Evolutionary conservation across 2,329 filamentous ascomycete species (phyloP), one percentile per base, ranked within the genome.

Genomic region (Colletotrichum endophyticum): DNA sequence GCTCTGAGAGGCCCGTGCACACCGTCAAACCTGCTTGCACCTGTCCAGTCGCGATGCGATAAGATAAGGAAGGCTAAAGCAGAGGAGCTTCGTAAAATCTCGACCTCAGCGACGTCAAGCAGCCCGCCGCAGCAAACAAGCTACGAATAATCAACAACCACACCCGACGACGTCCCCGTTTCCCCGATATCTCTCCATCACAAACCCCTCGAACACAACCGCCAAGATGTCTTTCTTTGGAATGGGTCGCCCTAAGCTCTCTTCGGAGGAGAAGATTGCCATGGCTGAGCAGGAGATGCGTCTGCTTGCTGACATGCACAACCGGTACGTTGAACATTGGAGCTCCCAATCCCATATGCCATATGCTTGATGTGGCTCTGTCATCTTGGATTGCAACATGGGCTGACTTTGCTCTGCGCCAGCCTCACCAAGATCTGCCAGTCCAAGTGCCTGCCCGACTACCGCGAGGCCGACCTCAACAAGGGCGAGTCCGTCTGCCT

Each of bases 401-500:
- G 8, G 27, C 39, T 49, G 32, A 36, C 49, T 13, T 66, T 62
- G 4, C 13, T 66, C 12, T 22, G 59, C 34, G 57, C 70, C 80
- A 98, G 96, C 79, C 92, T 99, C 79, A 94, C 95, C 83, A 93
- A 95, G 86, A 95, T 95, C 78, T 99, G 97, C 92, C 93, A 95
- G 80, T 93, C 94, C 85, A 99, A 99, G 90, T 99, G 97, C 88
- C 92, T 99, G 81, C 96, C 96, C 78, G 93, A 96, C 82, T 99
- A 99, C 92, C 95, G 96, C 85, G 97, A 99, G 89, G 93, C 92
- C 85, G 96, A 99, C 82, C 93, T 99, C 83, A 98, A 98, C 92
- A 99, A 99, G 90, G 98, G 96, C 90, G 97, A 99, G 88, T 96
- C 94, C 81, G 97, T 99, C 81, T 99, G 98, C 89, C 93, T 99